These are phyloP conservation scores for Rhynchospora pubera DNA, from an alignment of 176 grass and related monocot species.

Conservation along the genomic window DNA sequence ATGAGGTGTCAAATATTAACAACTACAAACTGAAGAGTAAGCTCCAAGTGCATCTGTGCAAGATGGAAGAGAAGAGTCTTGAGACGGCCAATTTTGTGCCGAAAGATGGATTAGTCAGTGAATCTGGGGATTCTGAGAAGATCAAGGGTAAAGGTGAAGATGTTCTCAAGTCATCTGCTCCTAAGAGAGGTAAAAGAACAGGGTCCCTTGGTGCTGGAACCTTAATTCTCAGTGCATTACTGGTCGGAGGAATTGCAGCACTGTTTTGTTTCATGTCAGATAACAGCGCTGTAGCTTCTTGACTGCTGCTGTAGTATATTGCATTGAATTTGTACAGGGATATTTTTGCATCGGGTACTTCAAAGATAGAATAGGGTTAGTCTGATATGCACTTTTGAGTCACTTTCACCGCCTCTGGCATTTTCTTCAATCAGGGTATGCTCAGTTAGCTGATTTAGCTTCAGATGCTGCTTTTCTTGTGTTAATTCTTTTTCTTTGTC, in stretches of 20 bases:
- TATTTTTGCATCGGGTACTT: background rate
- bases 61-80: constrained; percentile 50
- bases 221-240: constrained; percentile 1
- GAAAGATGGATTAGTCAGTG: background rate
- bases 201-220: background rate
- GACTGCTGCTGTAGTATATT: background rate
- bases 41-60: constrained; percentile 41
- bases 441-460: background rate
- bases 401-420: background rate
- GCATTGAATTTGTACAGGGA: background rate
- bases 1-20: background rate
- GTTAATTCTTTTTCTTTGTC: background rate
- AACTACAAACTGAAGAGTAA: constrained; percentile 20
- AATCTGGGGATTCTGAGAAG: background rate
- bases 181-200: background rate
- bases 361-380: background rate
- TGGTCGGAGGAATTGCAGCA: constrained; percentile 7
- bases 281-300: background rate
- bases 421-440: background rate
- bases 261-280: background rate
- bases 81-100: constrained; percentile 43
- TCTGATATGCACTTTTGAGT: background rate
- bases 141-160: background rate
- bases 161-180: background rate
- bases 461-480: background rate